These are phyloP conservation scores for Hura crepitans DNA, from an alignment of 441 rosid genomes.

Conservation along the genomic window DNA sequence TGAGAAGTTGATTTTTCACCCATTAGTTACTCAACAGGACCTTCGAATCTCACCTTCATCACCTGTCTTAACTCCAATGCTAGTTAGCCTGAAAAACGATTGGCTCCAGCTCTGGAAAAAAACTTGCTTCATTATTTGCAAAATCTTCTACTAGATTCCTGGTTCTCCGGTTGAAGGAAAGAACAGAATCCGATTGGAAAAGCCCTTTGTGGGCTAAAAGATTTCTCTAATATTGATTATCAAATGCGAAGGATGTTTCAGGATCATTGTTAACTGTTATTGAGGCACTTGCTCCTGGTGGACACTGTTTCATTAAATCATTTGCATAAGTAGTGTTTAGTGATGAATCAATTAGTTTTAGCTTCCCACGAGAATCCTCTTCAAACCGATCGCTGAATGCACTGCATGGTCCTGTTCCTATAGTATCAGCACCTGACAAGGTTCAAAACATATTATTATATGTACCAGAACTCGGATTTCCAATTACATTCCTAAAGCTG, in stretches of 20 bases:
- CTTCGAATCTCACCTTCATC: constrained; percentile 69
- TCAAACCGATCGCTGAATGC: constrained; percentile 67
- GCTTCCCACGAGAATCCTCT: constrained; percentile 49
- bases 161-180: constrained; percentile 53
- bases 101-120: constrained; percentile 53
- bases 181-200: constrained; percentile 78
- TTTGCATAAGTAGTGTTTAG: constrained; percentile 54
- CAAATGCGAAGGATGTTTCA: constrained; percentile 52
- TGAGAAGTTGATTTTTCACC: neutral
- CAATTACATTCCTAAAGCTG: too few relatives aligned
- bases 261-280: constrained; percentile 65
- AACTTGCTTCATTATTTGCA: constrained; percentile 52
- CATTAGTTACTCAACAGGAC: constrained; percentile 47
- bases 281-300: constrained; percentile 42
- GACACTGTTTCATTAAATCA: constrained; percentile 53
- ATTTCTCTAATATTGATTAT: constrained; percentile 68
- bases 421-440: constrained; percentile 73
- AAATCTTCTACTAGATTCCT: constrained; percentile 53
- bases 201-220: constrained; percentile 58
- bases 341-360: constrained; percentile 49
- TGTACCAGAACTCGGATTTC: too few relatives aligned
- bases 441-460: neutral
- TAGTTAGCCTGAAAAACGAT: constrained; percentile 71
- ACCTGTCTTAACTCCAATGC: constrained; percentile 56
- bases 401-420: constrained; percentile 77